A percentile compares a stretch with the other conserved stretches of the same genome.
Evolutionary conservation across 352 stramenopile genomes (phyloP).

Genomic region (Globisporangium emineosum): DNA sequence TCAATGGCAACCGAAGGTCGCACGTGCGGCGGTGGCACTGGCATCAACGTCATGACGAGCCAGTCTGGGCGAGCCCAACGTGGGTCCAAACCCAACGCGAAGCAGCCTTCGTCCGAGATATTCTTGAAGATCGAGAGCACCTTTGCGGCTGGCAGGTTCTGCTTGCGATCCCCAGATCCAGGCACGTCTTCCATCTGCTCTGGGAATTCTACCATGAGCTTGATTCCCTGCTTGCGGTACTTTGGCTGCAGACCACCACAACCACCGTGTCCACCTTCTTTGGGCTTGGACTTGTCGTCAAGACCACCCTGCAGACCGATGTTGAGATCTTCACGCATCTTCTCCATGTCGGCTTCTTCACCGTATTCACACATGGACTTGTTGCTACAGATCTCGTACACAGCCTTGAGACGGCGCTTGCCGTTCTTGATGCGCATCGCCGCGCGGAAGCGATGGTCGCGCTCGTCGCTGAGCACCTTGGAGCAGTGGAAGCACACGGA

Average conservation of each 20-base stretch:
- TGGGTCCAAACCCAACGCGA: slow-evolving; percentile 93
- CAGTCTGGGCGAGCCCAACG: slow-evolving; percentile 96
- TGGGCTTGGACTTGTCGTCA: slow-evolving; percentile 79
- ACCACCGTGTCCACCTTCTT: slow-evolving; percentile 78
- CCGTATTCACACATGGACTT: slow-evolving; percentile 88
- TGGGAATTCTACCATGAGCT: slow-evolving; percentile 94
- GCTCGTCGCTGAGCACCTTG: slow-evolving; percentile 92
- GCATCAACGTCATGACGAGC: slow-evolving; percentile 98
- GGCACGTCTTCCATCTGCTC: slow-evolving; percentile 94
- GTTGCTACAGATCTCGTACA: slow-evolving; percentile 93
- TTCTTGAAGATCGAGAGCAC: slow-evolving; percentile 97
- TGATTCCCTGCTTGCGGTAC: slow-evolving; percentile 94
- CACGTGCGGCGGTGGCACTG: slow-evolving; percentile 97
- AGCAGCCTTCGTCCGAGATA: slow-evolving; percentile 97
- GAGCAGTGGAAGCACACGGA: slow-evolving; percentile 98
- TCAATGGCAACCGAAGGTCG: slow-evolving; percentile 95
- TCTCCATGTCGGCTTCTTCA: slow-evolving; percentile 85
- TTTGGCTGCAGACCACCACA: slow-evolving; percentile 91
- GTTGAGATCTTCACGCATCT: slow-evolving; percentile 86
- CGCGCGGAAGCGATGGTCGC: slow-evolving; percentile 72
- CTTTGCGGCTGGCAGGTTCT: slow-evolving; percentile 94
- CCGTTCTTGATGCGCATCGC: slow-evolving; percentile 88
- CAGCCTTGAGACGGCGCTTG: slow-evolving; percentile 90
- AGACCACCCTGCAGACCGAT: slow-evolving; percentile 80
- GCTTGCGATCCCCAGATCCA: slow-evolving; percentile 95